These are phyloP conservation scores for Alternaria atra DNA, from an alignment of 2,329 filamentous ascomycete species.

Conservation along the genomic window DNA sequence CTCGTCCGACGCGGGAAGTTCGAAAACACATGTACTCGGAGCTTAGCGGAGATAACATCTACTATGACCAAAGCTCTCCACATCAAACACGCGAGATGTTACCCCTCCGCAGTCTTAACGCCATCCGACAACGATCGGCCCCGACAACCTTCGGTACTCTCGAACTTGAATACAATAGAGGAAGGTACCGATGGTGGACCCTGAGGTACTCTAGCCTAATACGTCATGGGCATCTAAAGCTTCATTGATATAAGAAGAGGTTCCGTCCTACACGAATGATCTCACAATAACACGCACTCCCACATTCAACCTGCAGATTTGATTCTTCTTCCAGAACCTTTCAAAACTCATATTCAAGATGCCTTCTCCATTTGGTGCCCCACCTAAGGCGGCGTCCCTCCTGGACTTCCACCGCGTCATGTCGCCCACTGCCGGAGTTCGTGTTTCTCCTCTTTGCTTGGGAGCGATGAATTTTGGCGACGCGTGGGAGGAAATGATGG, in stretches of 20 bases:
- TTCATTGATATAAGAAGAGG: conserved; percentile 6
- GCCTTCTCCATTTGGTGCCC: conserved; percentile 38
- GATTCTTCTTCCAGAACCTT: neutral
- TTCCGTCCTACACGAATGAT: neutral
- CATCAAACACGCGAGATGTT: neutral
- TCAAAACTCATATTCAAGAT: conserved; percentile 14
- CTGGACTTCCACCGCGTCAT: conserved; percentile 64
- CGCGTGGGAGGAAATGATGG: conserved; percentile 55
- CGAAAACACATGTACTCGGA: neutral
- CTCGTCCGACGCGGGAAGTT: neutral
- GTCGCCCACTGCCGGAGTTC: conserved; percentile 60
- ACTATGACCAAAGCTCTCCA: neutral
- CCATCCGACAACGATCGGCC: conserved; percentile 9
- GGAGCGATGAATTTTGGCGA: conserved; percentile 66
- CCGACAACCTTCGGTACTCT: conserved; percentile 4
- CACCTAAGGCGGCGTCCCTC: conserved; percentile 45
- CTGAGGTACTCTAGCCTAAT: neutral
- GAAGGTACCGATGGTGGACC: neutral
- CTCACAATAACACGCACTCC: neutral
- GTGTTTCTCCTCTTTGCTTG: conserved; percentile 63
- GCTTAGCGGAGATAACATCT: conserved; percentile 13
- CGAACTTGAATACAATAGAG: neutral
- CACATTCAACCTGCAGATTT: neutral
- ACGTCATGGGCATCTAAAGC: conserved; percentile 15
- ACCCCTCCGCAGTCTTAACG: conserved; percentile 17